Evolutionary conservation across 257 asterid species (phyloP).

Genomic region (Solanum gracilifrons): DNA sequence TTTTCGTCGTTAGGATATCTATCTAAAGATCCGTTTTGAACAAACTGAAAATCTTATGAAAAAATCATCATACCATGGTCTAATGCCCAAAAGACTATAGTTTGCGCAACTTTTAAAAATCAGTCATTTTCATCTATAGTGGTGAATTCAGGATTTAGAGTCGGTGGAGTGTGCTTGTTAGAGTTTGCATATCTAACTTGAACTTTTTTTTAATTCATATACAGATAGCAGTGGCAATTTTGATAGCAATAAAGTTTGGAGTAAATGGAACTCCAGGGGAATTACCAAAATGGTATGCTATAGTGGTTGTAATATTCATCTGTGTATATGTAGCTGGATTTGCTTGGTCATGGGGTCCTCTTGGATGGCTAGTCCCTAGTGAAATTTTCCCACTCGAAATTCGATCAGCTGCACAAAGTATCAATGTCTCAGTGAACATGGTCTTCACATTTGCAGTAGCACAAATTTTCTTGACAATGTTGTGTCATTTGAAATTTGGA

Average conservation of each 20-base stretch:
- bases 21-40: background rate
- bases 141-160: background rate
- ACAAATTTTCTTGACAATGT: slow-evolving; percentile 56
- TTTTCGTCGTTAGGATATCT: background rate
- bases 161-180: background rate
- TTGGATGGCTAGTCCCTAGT: slow-evolving; percentile 84
- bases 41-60: background rate
- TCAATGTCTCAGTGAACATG: slow-evolving; percentile 73
- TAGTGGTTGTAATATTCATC: slow-evolving; percentile 51
- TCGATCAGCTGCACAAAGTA: slow-evolving; percentile 74
- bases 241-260: slow-evolving; percentile 56
- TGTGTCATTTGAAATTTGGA: slow-evolving; percentile 71
- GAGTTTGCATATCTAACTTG: background rate
- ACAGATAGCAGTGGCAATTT: slow-evolving; percentile 45
- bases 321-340: slow-evolving; percentile 69
- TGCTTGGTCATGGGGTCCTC: slow-evolving; percentile 92
- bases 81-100: background rate
- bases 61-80: background rate
- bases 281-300: slow-evolving; percentile 62
- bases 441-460: slow-evolving; percentile 55
- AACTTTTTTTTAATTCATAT: background rate
- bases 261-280: slow-evolving; percentile 34
- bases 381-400: slow-evolving; percentile 77
- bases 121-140: background rate
- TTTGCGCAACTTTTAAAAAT: background rate